Evolutionary conservation across 345 rosid species (phyloP).

Genomic region (Sonneratia caseolaris): DNA sequence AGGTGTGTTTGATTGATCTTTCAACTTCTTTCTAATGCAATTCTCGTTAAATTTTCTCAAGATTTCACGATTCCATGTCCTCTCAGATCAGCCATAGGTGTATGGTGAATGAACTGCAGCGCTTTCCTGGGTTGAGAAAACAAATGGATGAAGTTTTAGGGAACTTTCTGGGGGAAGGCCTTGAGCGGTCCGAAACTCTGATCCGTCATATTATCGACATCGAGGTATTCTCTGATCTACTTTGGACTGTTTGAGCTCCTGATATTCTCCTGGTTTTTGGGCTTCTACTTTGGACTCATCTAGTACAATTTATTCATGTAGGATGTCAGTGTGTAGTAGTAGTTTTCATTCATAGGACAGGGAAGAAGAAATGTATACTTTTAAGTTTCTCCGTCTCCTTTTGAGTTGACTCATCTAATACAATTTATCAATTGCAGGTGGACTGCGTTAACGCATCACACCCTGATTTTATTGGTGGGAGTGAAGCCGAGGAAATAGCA

Average conservation of each 20-base stretch:
- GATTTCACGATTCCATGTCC: background rate
- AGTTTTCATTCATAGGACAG: background rate
- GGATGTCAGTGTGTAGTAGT: background rate
- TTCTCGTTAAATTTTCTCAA: background rate
- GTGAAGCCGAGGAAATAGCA: constrained; percentile 78
- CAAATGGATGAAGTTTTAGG: constrained; percentile 94
- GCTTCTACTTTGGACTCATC: background rate
- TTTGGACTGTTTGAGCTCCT: background rate
- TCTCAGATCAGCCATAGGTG: constrained; percentile 86
- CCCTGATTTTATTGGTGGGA: constrained; percentile 87
- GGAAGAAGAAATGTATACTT: background rate
- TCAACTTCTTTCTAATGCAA: background rate
- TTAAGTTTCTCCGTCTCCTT: background rate
- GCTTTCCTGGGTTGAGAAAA: constrained; percentile 80
- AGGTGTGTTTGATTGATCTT: constrained; percentile 30
- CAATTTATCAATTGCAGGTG: constrained; percentile 83
- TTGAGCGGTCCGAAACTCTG: constrained; percentile 89
- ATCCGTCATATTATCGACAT: constrained; percentile 82
- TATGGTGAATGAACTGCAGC: constrained; percentile 59
- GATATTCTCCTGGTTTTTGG: background rate
- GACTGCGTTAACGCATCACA: constrained; percentile 90
- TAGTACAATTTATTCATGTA: background rate
- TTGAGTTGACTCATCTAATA: too few relatives aligned
- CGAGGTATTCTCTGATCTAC: constrained; percentile 47
- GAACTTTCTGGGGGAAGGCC: constrained; percentile 75